Conservation (phyloP, 768 basidiomycete genomes). For the Pleurotus djamor region DNA sequence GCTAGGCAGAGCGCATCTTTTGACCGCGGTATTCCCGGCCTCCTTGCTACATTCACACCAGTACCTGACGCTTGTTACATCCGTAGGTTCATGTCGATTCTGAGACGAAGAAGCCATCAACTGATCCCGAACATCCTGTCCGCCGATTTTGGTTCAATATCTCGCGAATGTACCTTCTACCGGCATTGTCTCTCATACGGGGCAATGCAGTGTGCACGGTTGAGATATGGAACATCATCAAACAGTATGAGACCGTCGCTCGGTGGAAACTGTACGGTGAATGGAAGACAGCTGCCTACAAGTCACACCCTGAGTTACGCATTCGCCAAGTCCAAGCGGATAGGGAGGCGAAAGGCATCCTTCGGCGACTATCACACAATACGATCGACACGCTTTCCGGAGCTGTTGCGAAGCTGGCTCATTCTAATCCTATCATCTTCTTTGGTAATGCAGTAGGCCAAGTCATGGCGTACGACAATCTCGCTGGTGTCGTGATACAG, state of each 20-base stretch:
- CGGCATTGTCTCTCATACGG: conserved; percentile 80
- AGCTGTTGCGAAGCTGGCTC: conserved; percentile 88
- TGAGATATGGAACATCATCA: conserved; percentile 90
- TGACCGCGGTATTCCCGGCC: conserved; percentile 41
- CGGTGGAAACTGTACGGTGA: conserved; percentile 96
- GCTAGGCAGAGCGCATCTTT: conserved; percentile 67
- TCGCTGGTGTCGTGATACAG: conserved; percentile 87
- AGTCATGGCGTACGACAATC: conserved; percentile 95
- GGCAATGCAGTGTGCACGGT: conserved; percentile 88
- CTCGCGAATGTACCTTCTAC: conserved; percentile 78
- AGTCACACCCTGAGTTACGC: conserved; percentile 74
- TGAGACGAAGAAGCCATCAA: conserved; percentile 57
- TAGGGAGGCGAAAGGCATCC: conserved; percentile 83
- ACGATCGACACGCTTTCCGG: conserved; percentile 85
- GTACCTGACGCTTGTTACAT: neutral
- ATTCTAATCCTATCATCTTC: conserved; percentile 91
- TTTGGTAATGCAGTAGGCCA: conserved; percentile 90
- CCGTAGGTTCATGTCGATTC: conserved; percentile 49
- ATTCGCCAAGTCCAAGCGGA: conserved; percentile 83
- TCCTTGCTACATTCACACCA: neutral
- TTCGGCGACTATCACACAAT: conserved; percentile 83
- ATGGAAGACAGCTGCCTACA: conserved; percentile 79
- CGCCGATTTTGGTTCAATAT: conserved; percentile 85
- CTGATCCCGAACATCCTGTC: conserved; percentile 56
- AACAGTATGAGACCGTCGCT: conserved; percentile 70